Evolutionary conservation across 208 protist genomes (phyloP).

Genomic region (Strigomonas culicis): DNA sequence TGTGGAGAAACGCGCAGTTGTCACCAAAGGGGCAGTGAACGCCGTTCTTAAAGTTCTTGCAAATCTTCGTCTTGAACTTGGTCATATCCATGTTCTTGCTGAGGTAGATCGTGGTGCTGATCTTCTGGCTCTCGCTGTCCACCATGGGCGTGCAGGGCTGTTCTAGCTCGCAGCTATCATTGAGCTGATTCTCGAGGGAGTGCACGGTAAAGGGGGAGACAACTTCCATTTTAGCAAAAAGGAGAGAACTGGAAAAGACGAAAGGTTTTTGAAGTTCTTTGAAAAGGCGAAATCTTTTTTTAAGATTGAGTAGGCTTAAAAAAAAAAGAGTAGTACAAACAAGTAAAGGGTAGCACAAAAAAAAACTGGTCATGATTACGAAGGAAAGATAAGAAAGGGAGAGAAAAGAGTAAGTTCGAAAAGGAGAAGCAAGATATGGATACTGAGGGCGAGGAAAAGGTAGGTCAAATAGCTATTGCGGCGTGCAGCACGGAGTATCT

Average conservation of each 20-base stretch:
- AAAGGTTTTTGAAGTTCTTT: too few relatives aligned
- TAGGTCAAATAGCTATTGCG: neutral
- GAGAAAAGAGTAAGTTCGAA: neutral
- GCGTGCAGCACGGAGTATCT: neutral
- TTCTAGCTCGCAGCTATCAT: too few relatives aligned
- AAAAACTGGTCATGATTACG: neutral
- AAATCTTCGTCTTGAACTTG: conserved; percentile 85
- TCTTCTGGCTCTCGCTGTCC: too few relatives aligned
- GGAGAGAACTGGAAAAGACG: too few relatives aligned
- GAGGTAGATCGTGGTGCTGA: too few relatives aligned
- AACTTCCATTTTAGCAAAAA: too few relatives aligned
- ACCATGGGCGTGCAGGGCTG: too few relatives aligned
- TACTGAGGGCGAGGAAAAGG: neutral
- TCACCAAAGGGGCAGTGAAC: conserved; percentile 68
- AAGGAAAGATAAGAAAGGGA: conserved; percentile 2
- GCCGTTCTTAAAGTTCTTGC: conserved; percentile 70
- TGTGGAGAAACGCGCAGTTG: conserved; percentile 83
- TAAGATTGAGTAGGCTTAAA: too few relatives aligned
- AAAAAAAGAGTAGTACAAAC: conserved; percentile 2
- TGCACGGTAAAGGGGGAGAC: too few relatives aligned
- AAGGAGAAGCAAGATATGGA: neutral
- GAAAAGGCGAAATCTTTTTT: too few relatives aligned
- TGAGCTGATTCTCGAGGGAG: too few relatives aligned
- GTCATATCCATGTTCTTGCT: conserved; percentile 69
- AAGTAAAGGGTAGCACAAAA: conserved; percentile 6